These are phyloP conservation scores for Rhododendron griersonianum DNA, from an alignment of 148 eudicot genomes.

Conservation along the genomic window DNA sequence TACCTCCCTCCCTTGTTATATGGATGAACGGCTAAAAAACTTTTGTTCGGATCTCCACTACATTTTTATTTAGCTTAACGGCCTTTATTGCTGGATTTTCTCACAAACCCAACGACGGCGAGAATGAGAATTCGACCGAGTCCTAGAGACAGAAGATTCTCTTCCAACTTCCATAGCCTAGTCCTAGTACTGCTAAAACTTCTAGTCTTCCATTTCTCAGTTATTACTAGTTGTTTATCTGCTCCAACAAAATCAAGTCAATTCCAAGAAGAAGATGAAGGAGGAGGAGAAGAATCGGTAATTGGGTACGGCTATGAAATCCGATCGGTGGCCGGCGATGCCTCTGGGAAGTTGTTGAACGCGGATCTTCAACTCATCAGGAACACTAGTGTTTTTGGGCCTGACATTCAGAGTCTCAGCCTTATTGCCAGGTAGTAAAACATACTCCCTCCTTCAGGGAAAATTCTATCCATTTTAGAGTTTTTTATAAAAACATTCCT, in stretches of 20 bases:
- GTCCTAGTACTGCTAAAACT: neutral
- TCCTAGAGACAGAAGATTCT: neutral
- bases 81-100: neutral
- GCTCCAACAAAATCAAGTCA: neutral
- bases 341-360: constrained; percentile 18
- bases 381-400: constrained; percentile 39
- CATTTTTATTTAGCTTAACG: too few relatives aligned
- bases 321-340: constrained; percentile 11
- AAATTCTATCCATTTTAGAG: too few relatives aligned
- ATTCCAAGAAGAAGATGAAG: neutral
- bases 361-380: constrained; percentile 42
- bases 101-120: neutral
- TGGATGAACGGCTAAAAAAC: too few relatives aligned
- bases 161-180: neutral
- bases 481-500: too few relatives aligned
- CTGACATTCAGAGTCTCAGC: constrained; percentile 30
- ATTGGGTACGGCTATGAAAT: constrained; percentile 48
- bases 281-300: neutral
- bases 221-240: neutral
- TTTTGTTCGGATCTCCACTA: too few relatives aligned
- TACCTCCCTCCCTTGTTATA: too few relatives aligned
- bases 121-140: neutral
- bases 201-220: neutral
- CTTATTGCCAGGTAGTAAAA: neutral
- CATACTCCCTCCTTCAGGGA: neutral